phyloP scores from a whole-genome alignment of 139 green algal genomes.

The Protoeuglena noctilucae region DNA sequence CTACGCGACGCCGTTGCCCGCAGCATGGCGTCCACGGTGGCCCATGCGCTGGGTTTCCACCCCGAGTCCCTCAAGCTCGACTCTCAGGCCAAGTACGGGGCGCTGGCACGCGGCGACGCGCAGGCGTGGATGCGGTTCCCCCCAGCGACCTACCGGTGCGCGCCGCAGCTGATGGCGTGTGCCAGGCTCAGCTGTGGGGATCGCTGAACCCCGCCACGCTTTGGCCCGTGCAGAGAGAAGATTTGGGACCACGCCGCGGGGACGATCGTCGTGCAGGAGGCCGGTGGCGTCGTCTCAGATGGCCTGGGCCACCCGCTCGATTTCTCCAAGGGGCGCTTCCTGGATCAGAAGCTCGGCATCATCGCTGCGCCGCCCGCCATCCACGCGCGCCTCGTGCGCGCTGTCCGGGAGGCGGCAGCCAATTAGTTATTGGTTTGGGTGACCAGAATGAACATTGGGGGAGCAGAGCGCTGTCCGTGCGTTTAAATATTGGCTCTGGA shows the following conservation, averaged over 20 bases:
- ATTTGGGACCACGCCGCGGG: slow-evolving; percentile 84
- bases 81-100: slow-evolving; percentile 83
- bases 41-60: slow-evolving; percentile 38
- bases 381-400: slow-evolving; percentile 24
- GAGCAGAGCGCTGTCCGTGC: too few relatives aligned
- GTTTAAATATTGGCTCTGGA: too few relatives aligned
- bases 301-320: slow-evolving; percentile 31
- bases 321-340: slow-evolving; percentile 40
- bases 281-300: slow-evolving; percentile 50
- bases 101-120: slow-evolving; percentile 28
- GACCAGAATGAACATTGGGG: too few relatives aligned
- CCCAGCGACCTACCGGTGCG: slow-evolving; percentile 41
- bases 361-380: slow-evolving; percentile 31
- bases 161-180: too few relatives aligned
- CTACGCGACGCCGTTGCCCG: background rate
- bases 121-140: slow-evolving; percentile 83
- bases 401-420: too few relatives aligned
- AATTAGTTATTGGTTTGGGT: too few relatives aligned
- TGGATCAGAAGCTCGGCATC: slow-evolving; percentile 37
- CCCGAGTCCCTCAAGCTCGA: slow-evolving; percentile 54
- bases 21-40: slow-evolving; percentile 16
- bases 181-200: too few relatives aligned
- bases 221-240: too few relatives aligned
- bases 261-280: slow-evolving; percentile 64
- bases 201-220: too few relatives aligned